phyloP scores from a whole-genome alignment of 306 rosid species.

The Echinosophora koreensis region DNA sequence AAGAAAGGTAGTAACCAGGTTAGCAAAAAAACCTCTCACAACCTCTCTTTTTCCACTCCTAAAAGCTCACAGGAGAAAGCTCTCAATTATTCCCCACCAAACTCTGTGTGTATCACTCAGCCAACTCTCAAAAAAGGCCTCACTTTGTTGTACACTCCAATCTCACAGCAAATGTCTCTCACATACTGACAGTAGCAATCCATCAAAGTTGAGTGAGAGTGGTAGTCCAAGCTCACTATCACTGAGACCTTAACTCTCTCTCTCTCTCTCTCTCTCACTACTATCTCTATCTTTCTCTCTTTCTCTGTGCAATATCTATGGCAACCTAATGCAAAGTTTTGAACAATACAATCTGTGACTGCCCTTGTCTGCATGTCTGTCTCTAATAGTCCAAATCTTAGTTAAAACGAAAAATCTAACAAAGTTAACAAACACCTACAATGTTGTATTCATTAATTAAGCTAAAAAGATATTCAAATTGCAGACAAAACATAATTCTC shows the following conservation, averaged over 20 bases:
- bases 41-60: too few species aligned
- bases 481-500: too few species aligned
- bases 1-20: too few species aligned
- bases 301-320: constrained; percentile 48
- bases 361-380: too few species aligned
- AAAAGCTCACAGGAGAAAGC: too few species aligned
- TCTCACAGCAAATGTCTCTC: too few species aligned
- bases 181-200: constrained; percentile 54
- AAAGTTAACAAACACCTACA: constrained; percentile 16
- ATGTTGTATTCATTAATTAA: background rate
- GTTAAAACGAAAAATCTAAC: constrained; percentile 34
- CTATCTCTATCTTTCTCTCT: constrained; percentile 25
- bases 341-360: constrained; percentile 81
- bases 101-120: too few species aligned
- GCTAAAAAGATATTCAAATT: too few species aligned
- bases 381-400: constrained; percentile 42
- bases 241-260: constrained; percentile 46
- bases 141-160: too few species aligned
- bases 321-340: constrained; percentile 52
- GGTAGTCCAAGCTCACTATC: constrained; percentile 60
- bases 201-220: constrained; percentile 52
- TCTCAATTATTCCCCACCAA: too few species aligned
- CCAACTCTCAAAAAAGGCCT: too few species aligned
- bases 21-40: too few species aligned
- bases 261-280: constrained; percentile 11